Percentiles rank a stretch among this genome's conserved stretches.
phyloP scores from a whole-genome alignment of 2,329 filamentous ascomycete genomes.

The Cryphonectria naterciae region DNA sequence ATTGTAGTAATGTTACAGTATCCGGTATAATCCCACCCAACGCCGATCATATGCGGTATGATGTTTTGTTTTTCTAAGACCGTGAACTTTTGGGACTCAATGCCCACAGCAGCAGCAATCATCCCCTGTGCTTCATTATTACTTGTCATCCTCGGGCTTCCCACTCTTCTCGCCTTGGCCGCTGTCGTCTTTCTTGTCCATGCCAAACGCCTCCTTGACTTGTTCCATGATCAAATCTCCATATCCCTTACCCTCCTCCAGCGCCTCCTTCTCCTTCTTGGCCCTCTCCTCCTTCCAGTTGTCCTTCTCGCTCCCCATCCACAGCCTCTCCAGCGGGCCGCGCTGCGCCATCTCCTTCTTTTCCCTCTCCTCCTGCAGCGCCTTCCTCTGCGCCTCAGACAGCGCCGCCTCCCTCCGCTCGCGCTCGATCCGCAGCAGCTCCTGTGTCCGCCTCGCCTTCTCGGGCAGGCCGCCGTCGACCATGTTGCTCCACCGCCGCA shows the following conservation, averaged over 20 bases:
- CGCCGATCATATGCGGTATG: conserved; percentile 10
- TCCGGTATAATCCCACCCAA: neutral
- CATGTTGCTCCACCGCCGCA: conserved; percentile 47
- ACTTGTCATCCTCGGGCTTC: conserved; percentile 37
- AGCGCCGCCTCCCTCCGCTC: conserved; percentile 42
- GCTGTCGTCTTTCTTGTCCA: conserved; percentile 35
- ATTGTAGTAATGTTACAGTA: conserved; percentile 19
- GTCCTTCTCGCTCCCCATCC: conserved; percentile 62
- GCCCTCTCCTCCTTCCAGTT: conserved; percentile 59
- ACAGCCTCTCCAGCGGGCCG: conserved; percentile 51
- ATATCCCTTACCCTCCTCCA: conserved; percentile 60
- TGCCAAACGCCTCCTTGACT: conserved; percentile 55
- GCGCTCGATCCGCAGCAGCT: conserved; percentile 51
- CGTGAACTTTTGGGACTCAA: conserved; percentile 16
- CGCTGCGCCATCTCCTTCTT: conserved; percentile 29
- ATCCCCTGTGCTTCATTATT: conserved; percentile 26
- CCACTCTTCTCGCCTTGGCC: conserved; percentile 34
- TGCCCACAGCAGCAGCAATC: neutral
- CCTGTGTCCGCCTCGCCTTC: conserved; percentile 52
- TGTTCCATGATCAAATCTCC: conserved; percentile 61
- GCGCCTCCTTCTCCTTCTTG: conserved; percentile 55
- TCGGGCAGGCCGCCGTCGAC: conserved; percentile 61
- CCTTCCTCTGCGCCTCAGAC: conserved; percentile 39
- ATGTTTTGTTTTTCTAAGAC: neutral
- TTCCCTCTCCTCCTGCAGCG: conserved; percentile 35